Evolutionary conservation across 768 basidiomycete genomes (phyloP).

Genomic region (Exidia glandulosa): DNA sequence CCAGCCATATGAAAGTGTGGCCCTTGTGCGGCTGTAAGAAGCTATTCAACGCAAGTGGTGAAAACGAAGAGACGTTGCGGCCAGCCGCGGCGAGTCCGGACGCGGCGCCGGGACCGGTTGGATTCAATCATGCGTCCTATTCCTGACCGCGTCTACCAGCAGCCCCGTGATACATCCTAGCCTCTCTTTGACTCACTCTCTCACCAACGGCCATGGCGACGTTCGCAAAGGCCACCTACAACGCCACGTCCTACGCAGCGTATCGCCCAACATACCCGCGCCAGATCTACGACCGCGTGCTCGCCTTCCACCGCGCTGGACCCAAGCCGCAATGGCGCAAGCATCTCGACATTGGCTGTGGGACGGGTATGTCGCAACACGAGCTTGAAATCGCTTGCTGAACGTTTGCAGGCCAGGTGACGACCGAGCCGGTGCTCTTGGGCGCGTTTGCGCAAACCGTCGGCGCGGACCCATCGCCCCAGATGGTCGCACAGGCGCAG

Average conservation of each 20-base stretch:
- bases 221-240: slow-evolving; percentile 61
- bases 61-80: too few relatives aligned
- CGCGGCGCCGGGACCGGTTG: too few relatives aligned
- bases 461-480: slow-evolving; percentile 63
- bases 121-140: too few relatives aligned
- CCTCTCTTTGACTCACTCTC: not conserved
- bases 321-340: slow-evolving; percentile 33
- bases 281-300: slow-evolving; percentile 51
- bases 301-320: slow-evolving; percentile 39
- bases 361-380: slow-evolving; percentile 52
- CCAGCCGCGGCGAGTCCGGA: too few relatives aligned
- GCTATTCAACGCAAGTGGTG: too few relatives aligned
- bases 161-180: not conserved
- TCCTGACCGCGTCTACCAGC: not conserved
- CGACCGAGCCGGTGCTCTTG: slow-evolving; percentile 31
- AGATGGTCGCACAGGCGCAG: slow-evolving; percentile 54
- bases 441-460: slow-evolving; percentile 43
- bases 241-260: slow-evolving; percentile 54
- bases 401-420: slow-evolving; percentile 51
- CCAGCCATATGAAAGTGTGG: too few relatives aligned
- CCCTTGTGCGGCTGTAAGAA: too few relatives aligned
- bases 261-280: slow-evolving; percentile 65
- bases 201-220: slow-evolving; percentile 62
- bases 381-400: not conserved
- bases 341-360: slow-evolving; percentile 73